phyloP scores from a whole-genome alignment of 2,329 filamentous ascomycete genomes.

The Didymella pomorum region DNA sequence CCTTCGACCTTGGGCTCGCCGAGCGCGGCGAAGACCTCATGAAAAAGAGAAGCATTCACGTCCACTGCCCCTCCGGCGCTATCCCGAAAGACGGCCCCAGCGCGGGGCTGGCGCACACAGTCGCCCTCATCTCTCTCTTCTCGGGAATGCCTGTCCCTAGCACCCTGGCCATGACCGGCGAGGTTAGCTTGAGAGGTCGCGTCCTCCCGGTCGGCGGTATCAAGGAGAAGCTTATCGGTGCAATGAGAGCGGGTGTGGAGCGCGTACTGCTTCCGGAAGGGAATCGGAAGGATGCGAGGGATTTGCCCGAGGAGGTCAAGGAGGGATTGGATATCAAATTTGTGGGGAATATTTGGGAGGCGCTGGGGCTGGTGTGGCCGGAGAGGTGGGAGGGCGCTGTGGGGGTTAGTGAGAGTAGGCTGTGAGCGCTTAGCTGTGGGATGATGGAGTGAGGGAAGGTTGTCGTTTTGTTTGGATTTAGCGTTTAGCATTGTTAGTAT shows the following conservation, averaged over 20 bases:
- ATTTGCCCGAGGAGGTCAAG: constrained; percentile 88
- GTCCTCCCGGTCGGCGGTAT: constrained; percentile 96
- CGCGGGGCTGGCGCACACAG: constrained; percentile 91
- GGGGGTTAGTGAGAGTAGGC: constrained; percentile 75
- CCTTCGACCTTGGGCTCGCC: constrained; percentile 84
- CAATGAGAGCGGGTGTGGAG: constrained; percentile 90
- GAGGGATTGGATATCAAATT: constrained; percentile 87
- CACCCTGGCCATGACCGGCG: constrained; percentile 92
- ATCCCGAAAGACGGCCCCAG: constrained; percentile 90
- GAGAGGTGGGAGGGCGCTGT: constrained; percentile 78
- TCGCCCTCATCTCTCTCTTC: constrained; percentile 91
- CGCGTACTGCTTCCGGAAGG: constrained; percentile 86
- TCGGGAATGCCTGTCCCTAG: constrained; percentile 85
- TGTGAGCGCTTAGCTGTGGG: constrained; percentile 59
- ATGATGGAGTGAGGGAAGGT: background rate
- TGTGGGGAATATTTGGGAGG: constrained; percentile 95
- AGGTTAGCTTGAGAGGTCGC: constrained; percentile 81
- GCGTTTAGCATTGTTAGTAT: constrained; percentile 9
- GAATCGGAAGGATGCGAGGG: constrained; percentile 91
- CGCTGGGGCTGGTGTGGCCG: constrained; percentile 89
- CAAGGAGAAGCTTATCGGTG: constrained; percentile 98
- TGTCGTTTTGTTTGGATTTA: background rate
- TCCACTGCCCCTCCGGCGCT: constrained; percentile 93
- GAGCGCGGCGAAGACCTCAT: constrained; percentile 90
- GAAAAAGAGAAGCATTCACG: constrained; percentile 92